Evolutionary conservation across 441 rosid species (phyloP), one percentile per base, ranked within the genome.

Genomic region (Mallotus japonicus): DNA sequence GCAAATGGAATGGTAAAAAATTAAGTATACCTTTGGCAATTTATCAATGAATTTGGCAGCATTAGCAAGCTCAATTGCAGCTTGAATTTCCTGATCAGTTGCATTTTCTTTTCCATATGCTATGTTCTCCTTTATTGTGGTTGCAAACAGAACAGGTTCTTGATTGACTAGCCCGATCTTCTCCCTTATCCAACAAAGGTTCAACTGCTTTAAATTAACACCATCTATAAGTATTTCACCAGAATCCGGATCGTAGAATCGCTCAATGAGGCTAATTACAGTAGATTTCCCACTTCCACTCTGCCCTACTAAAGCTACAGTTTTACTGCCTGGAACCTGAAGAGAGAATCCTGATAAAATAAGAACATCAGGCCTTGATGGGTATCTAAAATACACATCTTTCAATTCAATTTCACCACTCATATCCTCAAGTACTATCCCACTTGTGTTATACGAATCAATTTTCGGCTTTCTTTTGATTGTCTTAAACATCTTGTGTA

Each of bases 221-320:
- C 91, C 91, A 69, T 88, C 95, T 28, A 91, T 81, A 32, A 89
- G 79, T 42, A 91, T 88, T 81, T 86, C 83, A 37, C 97, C 97
- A 42, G 88, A 77, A 63, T 88, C 85, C 0, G 95, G 97, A 78
- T 91, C 97, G 61, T 87, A 88, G 70, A 88, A 88, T 58, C 92
- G 76, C 78, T 87, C 88, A 16, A 88, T 19, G 13, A 88, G 79
- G 81, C 90, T 83, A 34, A 88, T 73, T 1, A 88, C 88, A 15
- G 92, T 88, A 46, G 92, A 88, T 71, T 91, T 91, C n/a, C 97
- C 97, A 55, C 95, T 89, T 22, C 97, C 97, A 62, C 97, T 91
- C 49, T 87, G 89, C n/a, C 97, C 95, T 20, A 91, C 97, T 54
- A 91, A 73, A 71, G 97, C 97, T 66, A 81, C 73, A 8, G 92